These are phyloP conservation scores for Salisapilia sapeloensis DNA, from an alignment of 352 stramenopile species.

Conservation along the genomic window DNA sequence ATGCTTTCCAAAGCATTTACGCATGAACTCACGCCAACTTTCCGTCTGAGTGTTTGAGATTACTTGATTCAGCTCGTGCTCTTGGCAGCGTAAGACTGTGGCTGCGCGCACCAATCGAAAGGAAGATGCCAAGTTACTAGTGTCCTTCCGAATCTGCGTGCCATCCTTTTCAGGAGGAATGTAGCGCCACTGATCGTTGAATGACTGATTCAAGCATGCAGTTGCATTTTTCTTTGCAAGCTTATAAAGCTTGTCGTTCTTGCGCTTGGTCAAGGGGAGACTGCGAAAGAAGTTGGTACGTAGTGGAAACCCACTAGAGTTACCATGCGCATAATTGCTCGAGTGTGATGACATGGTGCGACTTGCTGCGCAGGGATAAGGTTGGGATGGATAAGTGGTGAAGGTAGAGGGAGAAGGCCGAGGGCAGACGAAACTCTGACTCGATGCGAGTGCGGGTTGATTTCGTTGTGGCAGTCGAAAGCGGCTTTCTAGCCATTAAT, in stretches of 20 bases:
- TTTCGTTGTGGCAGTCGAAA: no score
- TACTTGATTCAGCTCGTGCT: slow-evolving; percentile 58
- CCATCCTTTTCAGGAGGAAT: slow-evolving; percentile 65
- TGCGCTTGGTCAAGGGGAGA: slow-evolving; percentile 32
- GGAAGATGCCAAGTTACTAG: slow-evolving; percentile 47
- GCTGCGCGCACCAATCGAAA: slow-evolving; percentile 46
- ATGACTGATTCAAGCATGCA: slow-evolving; percentile 44
- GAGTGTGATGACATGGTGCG: no score
- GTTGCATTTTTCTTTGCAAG: slow-evolving; percentile 33
- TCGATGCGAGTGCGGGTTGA: no score
- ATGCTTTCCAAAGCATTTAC: slow-evolving; percentile 59
- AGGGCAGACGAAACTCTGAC: no score
- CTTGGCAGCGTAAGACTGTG: slow-evolving; percentile 50
- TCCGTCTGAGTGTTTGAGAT: slow-evolving; percentile 53
- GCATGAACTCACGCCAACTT: slow-evolving; percentile 53
- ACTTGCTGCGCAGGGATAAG: no score
- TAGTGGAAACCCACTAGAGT: slow-evolving; percentile 25
- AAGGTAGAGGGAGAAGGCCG: no score
- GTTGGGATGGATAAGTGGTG: no score
- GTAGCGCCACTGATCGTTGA: slow-evolving; percentile 70
- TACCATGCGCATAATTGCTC: not conserved
- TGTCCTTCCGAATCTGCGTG: slow-evolving; percentile 70
- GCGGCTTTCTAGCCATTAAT: no score
- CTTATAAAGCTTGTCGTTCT: slow-evolving; percentile 29
- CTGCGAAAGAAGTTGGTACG: slow-evolving; percentile 58